Evolutionary conservation across 1,284 basidiomycete genomes (phyloP), one percentile per base, ranked within the genome.

Genomic region (Cryptococcus maquisensis): DNA sequence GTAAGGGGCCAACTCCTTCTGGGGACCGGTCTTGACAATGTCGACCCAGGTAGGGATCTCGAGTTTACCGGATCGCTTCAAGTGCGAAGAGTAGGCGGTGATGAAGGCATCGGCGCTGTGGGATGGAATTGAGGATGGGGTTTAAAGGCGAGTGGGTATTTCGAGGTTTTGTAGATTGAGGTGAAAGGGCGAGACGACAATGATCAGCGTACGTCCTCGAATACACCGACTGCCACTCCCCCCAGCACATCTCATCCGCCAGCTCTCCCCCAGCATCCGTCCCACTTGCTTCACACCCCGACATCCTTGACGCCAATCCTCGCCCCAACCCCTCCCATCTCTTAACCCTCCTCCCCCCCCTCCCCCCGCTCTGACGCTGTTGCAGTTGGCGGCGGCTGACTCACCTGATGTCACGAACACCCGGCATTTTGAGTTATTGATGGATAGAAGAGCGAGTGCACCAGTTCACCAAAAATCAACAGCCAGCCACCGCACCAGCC

Each of bases 1-100:
- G 81, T 98, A 98, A 56, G 95, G 95, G 52, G 94, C 94, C 64
- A 95, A 90, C 82, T 99, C 95, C 82, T 98, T 98, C 84, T 83
- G 95, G 62, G 88, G 80, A 75, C 92, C 96, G 59, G 95, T 99
- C 84, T 99, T 99, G 79, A 98, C 95, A 71, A 97, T 84, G 80
- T 99, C 95, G 60, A 93, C 95, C 96, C 96, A 99, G 79, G 86
- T 88, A 69, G 95, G 95, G 66, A 99, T 90, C 82, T 99, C 95
- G 66, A 97, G 86, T 53, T 81, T 74, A 21, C 85, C 83, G 24
- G 98, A 81, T 24, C 84, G 82, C 39, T 78, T 76, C 16, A 88
- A 79, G 75, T 91, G 98, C 10, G 83, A 80, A 43, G 90, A 89
- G 69, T 89, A 87, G 21, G 88, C 88, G 60, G 92, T 79, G 68